phyloP scores from a whole-genome alignment of 352 stramenopile species.

The Globisporangium lucens region DNA sequence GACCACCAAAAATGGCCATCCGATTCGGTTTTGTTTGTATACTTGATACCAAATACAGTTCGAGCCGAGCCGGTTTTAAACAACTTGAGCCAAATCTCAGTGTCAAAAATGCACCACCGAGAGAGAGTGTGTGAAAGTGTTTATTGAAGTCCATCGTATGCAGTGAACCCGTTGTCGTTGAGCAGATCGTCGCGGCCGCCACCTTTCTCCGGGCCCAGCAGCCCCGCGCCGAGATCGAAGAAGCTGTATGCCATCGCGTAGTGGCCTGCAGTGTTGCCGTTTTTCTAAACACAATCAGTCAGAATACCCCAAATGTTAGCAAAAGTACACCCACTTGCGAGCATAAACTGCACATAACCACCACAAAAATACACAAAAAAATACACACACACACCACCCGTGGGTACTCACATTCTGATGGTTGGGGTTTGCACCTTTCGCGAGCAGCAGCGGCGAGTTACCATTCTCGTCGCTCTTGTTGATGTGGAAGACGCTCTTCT shows the following conservation, averaged over 20 bases:
- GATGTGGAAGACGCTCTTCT: constrained; percentile 88
- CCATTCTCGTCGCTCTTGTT: constrained; percentile 90
- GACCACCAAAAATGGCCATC: too few species aligned
- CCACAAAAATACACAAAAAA: background rate
- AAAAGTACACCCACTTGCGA: background rate
- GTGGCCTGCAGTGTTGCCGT: constrained; percentile 90
- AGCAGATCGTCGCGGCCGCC: constrained; percentile 78
- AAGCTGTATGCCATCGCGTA: constrained; percentile 93
- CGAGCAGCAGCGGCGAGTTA: constrained; percentile 87
- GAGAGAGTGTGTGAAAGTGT: background rate
- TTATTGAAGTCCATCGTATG: constrained; percentile 88
- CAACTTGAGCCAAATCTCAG: background rate
- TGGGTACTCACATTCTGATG: constrained; percentile 74
- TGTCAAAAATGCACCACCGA: background rate
- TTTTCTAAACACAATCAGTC: constrained; percentile 32
- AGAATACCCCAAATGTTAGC: background rate
- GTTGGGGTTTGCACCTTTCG: constrained; percentile 89
- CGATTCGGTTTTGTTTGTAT: too few species aligned
- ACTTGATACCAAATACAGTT: background rate
- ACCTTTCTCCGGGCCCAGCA: constrained; percentile 86
- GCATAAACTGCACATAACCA: background rate
- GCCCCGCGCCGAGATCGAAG: constrained; percentile 89
- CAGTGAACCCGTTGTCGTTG: constrained; percentile 90
- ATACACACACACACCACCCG: background rate
- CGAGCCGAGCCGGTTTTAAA: background rate